Base-by-base conservation (phyloP, 768 basidiomycete genomes). In the Piloderma croceum region DNA sequence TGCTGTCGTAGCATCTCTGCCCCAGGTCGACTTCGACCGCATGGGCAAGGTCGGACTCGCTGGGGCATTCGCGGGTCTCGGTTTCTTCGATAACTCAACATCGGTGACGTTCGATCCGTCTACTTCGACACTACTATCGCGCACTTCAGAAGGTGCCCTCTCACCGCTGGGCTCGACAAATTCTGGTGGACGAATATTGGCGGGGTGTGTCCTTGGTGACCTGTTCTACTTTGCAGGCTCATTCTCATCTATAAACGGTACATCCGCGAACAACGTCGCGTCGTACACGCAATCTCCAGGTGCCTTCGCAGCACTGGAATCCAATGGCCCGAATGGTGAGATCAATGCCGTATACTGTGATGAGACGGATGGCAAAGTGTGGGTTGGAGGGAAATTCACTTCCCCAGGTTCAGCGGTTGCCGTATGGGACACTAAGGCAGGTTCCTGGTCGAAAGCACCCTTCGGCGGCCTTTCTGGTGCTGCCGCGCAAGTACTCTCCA, bases 1-100 rank as follows among this genome's bases (percentile, higher is more conserved):
- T 60, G 63, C 52, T 49, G 59, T 49, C 46, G 36, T 51, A 44
- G 74, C 71, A 7, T 58, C 69, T 5, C 62, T 78, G 11, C 79
- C 79, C 5, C 64, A 68, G 45, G 69, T 86, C 52, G 84, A 87
- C 61, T 83, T 80, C 53, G 64, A 71, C 51, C 81, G 84, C 39
- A 93, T 99, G 89, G 94, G 94, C 48, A 81, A 73, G 40, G 91
- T 97, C 36, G 91, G 81, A 42, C 71, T 97, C 31, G 81, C 83
- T 20, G 94, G 94, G 42, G 72, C 86, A 24, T 99, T 97, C 57
- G 76, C 84, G 18, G 94, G 92, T 33, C 68, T 99, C 46, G 84
- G 83, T 56, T 55, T 92, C 43, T 82, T 84, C 70, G 67, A 78
- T 55, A 76, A 65, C 45, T 75, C 66, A 43, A 60, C 76, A 23